Base-by-base conservation (phyloP, 345 rosid genomes). In the Linum lewisii region DNA sequence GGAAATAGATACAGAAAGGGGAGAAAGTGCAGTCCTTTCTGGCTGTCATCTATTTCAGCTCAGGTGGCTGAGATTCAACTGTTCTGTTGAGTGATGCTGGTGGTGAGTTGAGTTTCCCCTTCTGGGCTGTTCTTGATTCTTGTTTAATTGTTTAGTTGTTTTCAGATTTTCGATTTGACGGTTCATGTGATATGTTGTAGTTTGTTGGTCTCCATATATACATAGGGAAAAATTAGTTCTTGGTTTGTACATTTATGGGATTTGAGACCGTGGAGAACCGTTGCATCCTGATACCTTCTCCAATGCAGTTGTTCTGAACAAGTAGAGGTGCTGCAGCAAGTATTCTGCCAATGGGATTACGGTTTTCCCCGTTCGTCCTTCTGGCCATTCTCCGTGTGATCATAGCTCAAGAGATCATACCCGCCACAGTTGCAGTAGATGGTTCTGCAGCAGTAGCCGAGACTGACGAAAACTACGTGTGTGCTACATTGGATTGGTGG, bases 401-500 rank as follows among this genome's bases (percentile, higher is more conserved):
- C 58, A 63, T 72, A 52, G 80, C 84, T 69, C 77, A 71, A 61
- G 81, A 81, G 22, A 71, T 75, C 66, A 69, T 56, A 36, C 70
- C 47, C 60, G 76, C 75, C 24, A 71, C 76, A 20, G 66, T 93
- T 20, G 55, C 67, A 22, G 75, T 93, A 45, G 78, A 90, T 60
- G 96, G 90, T 56, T 71, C 77, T 26, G 55, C 49, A 53, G 61
- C 63, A 53, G 62, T 84, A 59, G 76, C 90, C 5, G 76, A 78
- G 66, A 89, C 81, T 26, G 96, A 93, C 56, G 90, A 87, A 51
- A 78, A 85, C 66, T 93, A 83, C 63, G 63, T 93, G 16, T 93
- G 99, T 68, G 97, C 97, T 26, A 93, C 99, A 51, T 34, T 93
- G 61, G 99, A 93, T 65, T 93, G 99, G 99, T 93, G 99, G 99